Base-by-base conservation (phyloP, 768 basidiomycete genomes). In the Agrocybe chaxingu region DNA sequence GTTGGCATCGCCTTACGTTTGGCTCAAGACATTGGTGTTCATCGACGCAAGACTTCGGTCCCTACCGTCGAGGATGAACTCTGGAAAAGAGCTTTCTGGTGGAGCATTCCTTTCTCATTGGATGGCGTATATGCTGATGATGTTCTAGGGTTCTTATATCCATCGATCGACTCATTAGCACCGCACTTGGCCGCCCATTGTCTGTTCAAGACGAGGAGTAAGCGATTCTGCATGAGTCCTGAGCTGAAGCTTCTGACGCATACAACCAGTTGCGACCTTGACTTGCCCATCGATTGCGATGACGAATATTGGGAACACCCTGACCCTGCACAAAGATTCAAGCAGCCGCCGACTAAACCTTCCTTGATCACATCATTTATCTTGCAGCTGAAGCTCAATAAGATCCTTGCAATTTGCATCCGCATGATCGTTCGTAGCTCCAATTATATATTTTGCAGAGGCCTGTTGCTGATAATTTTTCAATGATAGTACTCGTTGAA, bases 171-270 rank as follows among this genome's bases (percentile, higher is more conserved):
- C 58, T 70, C 43, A 62, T 75, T 38, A 79, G 81, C 37, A 66
- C 76, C 1, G 72, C 77, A 0, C 71, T 89, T 6, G 91, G 91
- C 9, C 72, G 91, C n/a, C 87, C 89, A 0, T 81, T 85, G 58
- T 84, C 85, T 3, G 80, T 92, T 11, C 85, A 88, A 47, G 89
- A 92, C 54, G 88, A 89, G 65, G 89, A 90, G 83, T 84, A 62
- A 45, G 82, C 51, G 24, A 16, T 30, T 13, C 32, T 40, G 47
- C 19, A n/a, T 33, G 12, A 4, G 3, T 29, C 45, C n/a, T 40
- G n/a, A 24, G 7, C 41, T 7, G 30, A 19, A 34, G 16, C 8
- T 37, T 39, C 53, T 34, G 47, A 16, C 48, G 12, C 10, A 7
- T 42, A 40, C 11, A 34, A 18, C 24, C 48, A 90, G 88, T 56